phyloP scores from a whole-genome alignment of 1,284 basidiomycete species.

The Meira nashicola region DNA sequence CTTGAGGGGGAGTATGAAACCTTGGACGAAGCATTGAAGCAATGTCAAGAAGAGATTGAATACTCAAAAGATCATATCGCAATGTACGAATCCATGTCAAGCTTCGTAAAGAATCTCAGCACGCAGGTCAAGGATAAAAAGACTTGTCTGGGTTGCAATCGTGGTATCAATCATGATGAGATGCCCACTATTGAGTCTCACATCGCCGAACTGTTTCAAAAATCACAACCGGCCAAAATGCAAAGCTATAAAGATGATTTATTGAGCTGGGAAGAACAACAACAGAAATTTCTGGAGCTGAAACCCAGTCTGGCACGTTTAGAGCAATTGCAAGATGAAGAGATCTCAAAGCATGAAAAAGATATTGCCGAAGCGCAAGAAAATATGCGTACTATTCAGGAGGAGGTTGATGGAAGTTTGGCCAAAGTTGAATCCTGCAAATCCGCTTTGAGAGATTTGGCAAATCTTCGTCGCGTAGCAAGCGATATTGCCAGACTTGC shows the following conservation, averaged over 20 bases:
- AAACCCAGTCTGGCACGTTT: conserved; percentile 54
- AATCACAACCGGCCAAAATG: conserved; percentile 31
- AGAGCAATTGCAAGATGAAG: conserved; percentile 25
- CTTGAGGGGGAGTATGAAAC: conserved; percentile 49
- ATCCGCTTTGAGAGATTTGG: conserved; percentile 29
- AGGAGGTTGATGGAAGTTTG: conserved; percentile 39
- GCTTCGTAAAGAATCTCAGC: conserved; percentile 66
- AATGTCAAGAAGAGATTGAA: conserved; percentile 59
- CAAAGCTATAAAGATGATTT: conserved; percentile 54
- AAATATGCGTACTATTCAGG: conserved; percentile 26
- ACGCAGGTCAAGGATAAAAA: conserved; percentile 63
- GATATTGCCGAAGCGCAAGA: conserved; percentile 63
- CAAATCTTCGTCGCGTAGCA: conserved; percentile 23
- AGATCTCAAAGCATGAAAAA: conserved; percentile 58
- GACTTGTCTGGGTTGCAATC: conserved; percentile 71
- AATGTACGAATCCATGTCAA: conserved; percentile 45
- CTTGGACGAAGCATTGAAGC: conserved; percentile 62
- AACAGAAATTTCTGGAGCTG: conserved; percentile 63
- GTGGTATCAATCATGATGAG: conserved; percentile 65
- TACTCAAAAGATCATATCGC: conserved; percentile 42
- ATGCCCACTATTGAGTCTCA: conserved; percentile 49
- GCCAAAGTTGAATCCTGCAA: conserved; percentile 20
- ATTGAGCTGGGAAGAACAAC: conserved; percentile 60
- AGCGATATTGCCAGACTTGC: conserved; percentile 27
- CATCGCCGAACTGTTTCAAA: conserved; percentile 32